phyloP scores from a whole-genome alignment of 2,329 filamentous ascomycete species.

The Verticillium longisporum region DNA sequence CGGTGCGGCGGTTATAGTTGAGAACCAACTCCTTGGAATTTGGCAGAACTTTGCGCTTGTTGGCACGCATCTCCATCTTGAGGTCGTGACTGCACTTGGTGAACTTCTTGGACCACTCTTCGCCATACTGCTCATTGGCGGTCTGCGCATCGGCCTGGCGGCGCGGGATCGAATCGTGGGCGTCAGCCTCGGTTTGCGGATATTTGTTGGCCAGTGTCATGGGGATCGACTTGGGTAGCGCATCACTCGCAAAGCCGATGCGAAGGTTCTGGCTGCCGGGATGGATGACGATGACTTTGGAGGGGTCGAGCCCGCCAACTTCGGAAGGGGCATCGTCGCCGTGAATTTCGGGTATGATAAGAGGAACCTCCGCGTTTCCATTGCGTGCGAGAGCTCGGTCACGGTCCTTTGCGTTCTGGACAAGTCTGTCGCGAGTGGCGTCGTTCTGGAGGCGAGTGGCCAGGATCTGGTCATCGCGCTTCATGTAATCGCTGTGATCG shows the following conservation, averaged over 20 bases:
- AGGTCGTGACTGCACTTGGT: constrained; percentile 78
- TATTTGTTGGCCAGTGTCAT: constrained; percentile 85
- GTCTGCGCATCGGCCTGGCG: constrained; percentile 56
- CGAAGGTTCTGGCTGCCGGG: constrained; percentile 92
- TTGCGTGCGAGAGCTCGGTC: constrained; percentile 77
- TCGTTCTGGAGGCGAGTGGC: constrained; percentile 84
- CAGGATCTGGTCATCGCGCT: constrained; percentile 93
- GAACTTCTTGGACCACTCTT: constrained; percentile 72
- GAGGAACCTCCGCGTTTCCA: constrained; percentile 58
- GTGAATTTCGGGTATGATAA: constrained; percentile 54
- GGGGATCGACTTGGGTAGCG: constrained; percentile 85
- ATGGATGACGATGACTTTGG: constrained; percentile 91
- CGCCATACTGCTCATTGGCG: constrained; percentile 76
- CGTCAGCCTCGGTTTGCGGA: constrained; percentile 73
- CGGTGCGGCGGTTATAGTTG: constrained; percentile 83
- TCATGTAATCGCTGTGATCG: constrained; percentile 77
- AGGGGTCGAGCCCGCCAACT: constrained; percentile 58
- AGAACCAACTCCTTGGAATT: constrained; percentile 94
- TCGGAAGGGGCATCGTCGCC: constrained; percentile 50
- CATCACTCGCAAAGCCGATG: constrained; percentile 93
- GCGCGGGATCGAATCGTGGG: constrained; percentile 70
- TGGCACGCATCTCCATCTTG: constrained; percentile 82
- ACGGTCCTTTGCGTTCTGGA: constrained; percentile 79
- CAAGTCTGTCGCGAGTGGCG: constrained; percentile 74
- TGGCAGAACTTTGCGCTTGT: constrained; percentile 92